Conservation (phyloP, 2,329 filamentous ascomycete species). For the Nigrospora osmanthi region DNA sequence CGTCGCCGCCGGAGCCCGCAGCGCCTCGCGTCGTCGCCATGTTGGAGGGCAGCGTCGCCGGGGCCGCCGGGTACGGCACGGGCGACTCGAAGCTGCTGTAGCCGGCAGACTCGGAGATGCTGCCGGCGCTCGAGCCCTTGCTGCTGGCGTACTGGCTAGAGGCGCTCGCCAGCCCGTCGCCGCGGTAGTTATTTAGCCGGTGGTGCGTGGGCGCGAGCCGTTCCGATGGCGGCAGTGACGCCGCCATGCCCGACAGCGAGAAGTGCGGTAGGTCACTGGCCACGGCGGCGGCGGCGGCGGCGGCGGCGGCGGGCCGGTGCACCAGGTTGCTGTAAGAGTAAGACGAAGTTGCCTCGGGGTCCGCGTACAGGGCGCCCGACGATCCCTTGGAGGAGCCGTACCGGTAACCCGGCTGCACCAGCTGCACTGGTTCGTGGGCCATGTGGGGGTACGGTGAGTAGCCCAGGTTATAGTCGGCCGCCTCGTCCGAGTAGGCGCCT, state of each 20-base stretch:
- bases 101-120: conserved; percentile 19
- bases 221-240: conserved; percentile 26
- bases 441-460: conserved; percentile 26
- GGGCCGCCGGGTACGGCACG: conserved; percentile 8
- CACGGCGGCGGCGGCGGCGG: conserved; percentile 11
- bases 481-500: conserved; percentile 25
- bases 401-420: conserved; percentile 22
- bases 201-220: conserved; percentile 25
- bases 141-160: conserved; percentile 12
- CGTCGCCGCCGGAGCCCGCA: no score
- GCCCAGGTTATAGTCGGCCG: conserved; percentile 25
- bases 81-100: conserved; percentile 13
- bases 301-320: conserved; percentile 22
- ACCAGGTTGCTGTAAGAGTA: conserved; percentile 27
- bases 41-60: conserved; percentile 8
- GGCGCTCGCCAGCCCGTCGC: conserved; percentile 10
- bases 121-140: conserved; percentile 11
- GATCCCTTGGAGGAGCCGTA: conserved; percentile 15
- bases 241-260: conserved; percentile 32
- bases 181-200: conserved; percentile 22
- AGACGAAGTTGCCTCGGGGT: conserved; percentile 18
- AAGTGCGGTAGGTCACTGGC: conserved; percentile 26
- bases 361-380: conserved; percentile 24
- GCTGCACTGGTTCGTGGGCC: conserved; percentile 21
- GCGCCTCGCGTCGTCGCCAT: not conserved